Percentiles rank a stretch among this genome's conserved stretches.
Conservation (phyloP, 768 basidiomycete genomes). For the Lactifluus rugatus region DNA sequence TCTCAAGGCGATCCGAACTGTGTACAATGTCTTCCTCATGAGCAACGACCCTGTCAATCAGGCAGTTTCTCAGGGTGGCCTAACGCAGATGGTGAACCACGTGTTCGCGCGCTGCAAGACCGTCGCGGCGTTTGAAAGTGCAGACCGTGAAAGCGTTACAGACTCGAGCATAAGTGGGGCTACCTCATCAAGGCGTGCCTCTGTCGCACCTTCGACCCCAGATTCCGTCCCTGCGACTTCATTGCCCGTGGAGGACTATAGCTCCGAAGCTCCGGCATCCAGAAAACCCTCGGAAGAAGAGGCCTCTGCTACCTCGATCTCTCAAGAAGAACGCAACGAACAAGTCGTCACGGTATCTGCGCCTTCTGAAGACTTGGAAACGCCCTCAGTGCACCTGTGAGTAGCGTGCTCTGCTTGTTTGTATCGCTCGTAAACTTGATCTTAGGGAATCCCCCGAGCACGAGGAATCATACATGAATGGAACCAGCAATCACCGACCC, state of each 20-base stretch:
- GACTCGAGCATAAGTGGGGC: slow-evolving; percentile 15
- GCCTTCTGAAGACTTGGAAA: neutral
- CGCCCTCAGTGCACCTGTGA: neutral
- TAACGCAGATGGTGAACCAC: slow-evolving; percentile 97
- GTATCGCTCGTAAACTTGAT: neutral
- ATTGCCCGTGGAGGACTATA: neutral
- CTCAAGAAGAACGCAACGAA: neutral
- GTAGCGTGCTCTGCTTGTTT: neutral
- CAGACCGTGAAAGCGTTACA: neutral
- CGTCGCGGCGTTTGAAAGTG: slow-evolving; percentile 13
- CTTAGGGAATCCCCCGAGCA: slow-evolving; percentile 3
- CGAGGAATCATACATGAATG: slow-evolving; percentile 15
- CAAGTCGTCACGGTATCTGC: neutral
- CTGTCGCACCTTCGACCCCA: slow-evolving; percentile 11
- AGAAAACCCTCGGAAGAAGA: neutral
- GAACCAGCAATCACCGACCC: slow-evolving; percentile 28
- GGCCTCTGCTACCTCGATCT: neutral
- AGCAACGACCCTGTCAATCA: slow-evolving; percentile 88
- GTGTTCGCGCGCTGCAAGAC: slow-evolving; percentile 77
- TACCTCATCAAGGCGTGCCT: slow-evolving; percentile 3
- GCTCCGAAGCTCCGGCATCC: neutral
- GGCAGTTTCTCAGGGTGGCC: slow-evolving; percentile 94
- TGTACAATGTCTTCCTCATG: slow-evolving; percentile 95
- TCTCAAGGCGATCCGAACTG: slow-evolving; percentile 92
- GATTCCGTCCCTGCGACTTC: slow-evolving; percentile 18